Evolutionary conservation across 2,329 filamentous ascomycete species (phyloP), one percentile per base, ranked within the genome.

Genomic region (Pseudogymnoascus destructans): DNA sequence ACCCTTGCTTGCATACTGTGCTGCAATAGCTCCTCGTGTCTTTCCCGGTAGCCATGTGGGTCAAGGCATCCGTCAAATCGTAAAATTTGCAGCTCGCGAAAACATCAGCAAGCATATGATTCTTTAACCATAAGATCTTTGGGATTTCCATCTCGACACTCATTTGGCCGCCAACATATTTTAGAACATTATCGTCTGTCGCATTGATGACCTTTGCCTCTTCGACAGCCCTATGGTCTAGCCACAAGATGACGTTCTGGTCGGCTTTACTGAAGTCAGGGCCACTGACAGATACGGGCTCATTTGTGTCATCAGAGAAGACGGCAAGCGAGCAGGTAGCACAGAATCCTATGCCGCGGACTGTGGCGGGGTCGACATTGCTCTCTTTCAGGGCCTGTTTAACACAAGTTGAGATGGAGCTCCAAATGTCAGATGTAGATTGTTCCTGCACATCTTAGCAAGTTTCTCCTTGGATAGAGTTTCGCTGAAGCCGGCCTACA

Each of bases 141-240:
- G 93, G 93, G 59, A 98, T 95, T 72, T 98, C 93, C 93, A 98
- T 98, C 77, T 98, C 93, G 64, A 96, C 92, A 70, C 89, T 95
- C 93, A 98, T 98, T 70, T 87, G 92, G 63, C 93, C 93, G 65
- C 93, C 93, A 15, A 98, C 93, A 69, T 98, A 98, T 68, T 90
- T 87, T 60, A 98, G 81, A 58, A 98, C 77, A 71, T 95, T 93
- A 76, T 98, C 93, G 57, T 85, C 79, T 2, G 93, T 97, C 58
- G 83, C 82, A 71, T 98, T 98, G 75, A 98, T 95, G 74, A 88
- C 87, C 62, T 88, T 85, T 0, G 92, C 95, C 77, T 98, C 93
- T 61, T 88, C 82, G 11, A 93, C 82, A 0, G 93, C 89, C 36
- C 93, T 84, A 72, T 98, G 93, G 72, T 98, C 93, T 59, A 98